Evolutionary conservation across 2,329 filamentous ascomycete species (phyloP), one percentile per base, ranked within the genome.

Genomic region (Laburnicola sp.): DNA sequence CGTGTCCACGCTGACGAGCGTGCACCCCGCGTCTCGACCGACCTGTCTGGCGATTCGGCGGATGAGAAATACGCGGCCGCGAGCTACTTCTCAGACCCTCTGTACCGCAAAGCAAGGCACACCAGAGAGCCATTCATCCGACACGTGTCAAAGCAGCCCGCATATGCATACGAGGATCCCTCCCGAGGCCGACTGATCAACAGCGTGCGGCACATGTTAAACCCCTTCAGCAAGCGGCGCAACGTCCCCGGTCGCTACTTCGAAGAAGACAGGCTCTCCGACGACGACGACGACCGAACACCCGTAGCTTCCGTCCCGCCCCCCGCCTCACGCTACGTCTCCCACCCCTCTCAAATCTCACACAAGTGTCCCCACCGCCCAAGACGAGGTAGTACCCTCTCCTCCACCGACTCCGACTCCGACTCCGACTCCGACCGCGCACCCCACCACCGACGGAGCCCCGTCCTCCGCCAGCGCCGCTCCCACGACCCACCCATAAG

Each of bases 51-150:
- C 6, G 74, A 70, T 10, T 71, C 72, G 2, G 70, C 73, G 3
- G 75, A 78, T 48, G 76, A 77, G 30, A 68, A 73, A 47, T 63
- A 63, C 37, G 74, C 73, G 10, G 76, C 76, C 3, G 78, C 76
- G 5, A 64, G 69, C 11, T 80, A 80, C 64, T 80, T 80, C 63
- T 69, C 73, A 32, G 77, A 80, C 50, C 78, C 78, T 8, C 68
- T 80, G 28, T 79, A 78, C 52, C 70, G 78, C 42, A 77, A 77
- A 44, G 66, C 72, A 3, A 72, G 76, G 42, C 71, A 72, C 5
- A 10, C 25, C 6, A 64, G 76, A 31, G 76, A 78, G 2, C 69
- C 69, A 1, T 74, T 78, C 34, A 70, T 77, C 49, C 70, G 75
- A 4, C 68, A 71, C 21, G 71, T 70, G 26, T 73, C 70, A 10